Conservation (phyloP, 495 filamentous ascomycete species). For the Patellaria atrata region DNA sequence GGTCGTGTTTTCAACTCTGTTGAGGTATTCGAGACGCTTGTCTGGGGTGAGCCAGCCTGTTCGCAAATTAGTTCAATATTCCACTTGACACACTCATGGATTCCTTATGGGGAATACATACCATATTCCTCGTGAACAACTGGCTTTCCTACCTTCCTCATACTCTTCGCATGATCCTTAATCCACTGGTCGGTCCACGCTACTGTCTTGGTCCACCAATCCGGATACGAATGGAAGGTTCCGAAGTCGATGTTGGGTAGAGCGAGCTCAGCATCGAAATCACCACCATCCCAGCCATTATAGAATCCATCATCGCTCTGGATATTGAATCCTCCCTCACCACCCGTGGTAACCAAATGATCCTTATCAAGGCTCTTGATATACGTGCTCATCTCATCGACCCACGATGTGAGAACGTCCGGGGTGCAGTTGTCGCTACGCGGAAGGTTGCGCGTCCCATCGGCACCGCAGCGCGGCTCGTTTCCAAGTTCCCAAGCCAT, state of each 20-base stretch:
- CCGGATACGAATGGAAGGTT: constrained; percentile 52
- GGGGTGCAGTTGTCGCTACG: constrained; percentile 25
- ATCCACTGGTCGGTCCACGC: constrained; percentile 41
- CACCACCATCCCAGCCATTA: constrained; percentile 42
- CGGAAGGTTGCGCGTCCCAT: constrained; percentile 28
- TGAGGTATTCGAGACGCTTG: no score
- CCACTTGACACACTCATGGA: no score
- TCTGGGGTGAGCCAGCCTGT: no score
- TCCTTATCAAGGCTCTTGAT: constrained; percentile 37
- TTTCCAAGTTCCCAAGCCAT: constrained; percentile 44
- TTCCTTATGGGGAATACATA: constrained; percentile 28
- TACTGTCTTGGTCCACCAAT: constrained; percentile 30
- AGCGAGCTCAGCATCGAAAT: constrained; percentile 45
- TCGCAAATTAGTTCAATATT: no score
- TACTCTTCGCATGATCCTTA: constrained; percentile 41
- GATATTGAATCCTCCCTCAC: constrained; percentile 50
- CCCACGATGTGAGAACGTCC: constrained; percentile 32
- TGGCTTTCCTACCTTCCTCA: constrained; percentile 43
- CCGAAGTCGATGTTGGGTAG: constrained; percentile 50
- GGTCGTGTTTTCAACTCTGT: constrained; percentile 26
- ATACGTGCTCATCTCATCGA: constrained; percentile 32
- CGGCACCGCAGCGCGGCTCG: constrained; percentile 37
- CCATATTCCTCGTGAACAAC: constrained; percentile 60
- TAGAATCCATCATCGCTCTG: constrained; percentile 43
- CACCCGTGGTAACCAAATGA: constrained; percentile 38